phyloP scores from a whole-genome alignment of 1,284 basidiomycete species.

The Papiliotrema flavescens region DNA sequence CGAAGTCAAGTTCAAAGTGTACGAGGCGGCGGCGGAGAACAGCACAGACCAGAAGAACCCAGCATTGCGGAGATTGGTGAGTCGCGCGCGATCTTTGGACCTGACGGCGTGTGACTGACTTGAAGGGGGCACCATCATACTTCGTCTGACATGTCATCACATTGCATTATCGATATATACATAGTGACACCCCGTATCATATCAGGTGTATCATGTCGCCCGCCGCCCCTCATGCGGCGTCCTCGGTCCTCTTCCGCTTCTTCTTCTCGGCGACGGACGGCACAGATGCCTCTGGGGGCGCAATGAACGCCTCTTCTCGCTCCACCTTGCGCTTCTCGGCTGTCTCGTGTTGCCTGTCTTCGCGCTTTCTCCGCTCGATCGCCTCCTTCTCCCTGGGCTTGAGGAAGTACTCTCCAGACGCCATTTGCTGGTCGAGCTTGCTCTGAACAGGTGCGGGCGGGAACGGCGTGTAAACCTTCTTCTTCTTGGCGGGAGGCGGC shows the following conservation, averaged over 20 bases:
- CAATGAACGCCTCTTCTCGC: constrained; percentile 77
- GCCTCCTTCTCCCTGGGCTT: constrained; percentile 59
- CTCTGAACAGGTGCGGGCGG: constrained; percentile 89
- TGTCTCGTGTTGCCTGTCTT: constrained; percentile 67
- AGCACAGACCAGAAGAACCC: constrained; percentile 60
- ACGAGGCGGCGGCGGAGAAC: constrained; percentile 79
- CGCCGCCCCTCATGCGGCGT: constrained; percentile 1
- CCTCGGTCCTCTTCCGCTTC: constrained; percentile 52
- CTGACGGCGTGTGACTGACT: not conserved
- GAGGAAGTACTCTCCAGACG: constrained; percentile 97
- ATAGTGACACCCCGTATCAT: too few relatives aligned
- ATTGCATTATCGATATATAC: constrained; percentile 1
- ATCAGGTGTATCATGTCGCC: not conserved
- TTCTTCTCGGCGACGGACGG: constrained; percentile 74
- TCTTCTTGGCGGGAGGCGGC: constrained; percentile 51
- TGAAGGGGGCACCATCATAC: constrained; percentile 40
- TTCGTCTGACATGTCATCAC: constrained; percentile 29
- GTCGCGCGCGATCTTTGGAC: too few relatives aligned
- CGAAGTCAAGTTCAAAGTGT: constrained; percentile 67
- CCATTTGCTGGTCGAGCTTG: constrained; percentile 93
- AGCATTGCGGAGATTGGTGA: constrained; percentile 40
- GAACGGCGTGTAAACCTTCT: constrained; percentile 99
- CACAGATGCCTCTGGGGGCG: constrained; percentile 68
- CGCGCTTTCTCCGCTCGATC: constrained; percentile 38
- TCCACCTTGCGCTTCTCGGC: constrained; percentile 66